A percentile compares a stretch with the other conserved stretches of the same genome.
Evolutionary conservation across 1,139 yeast species (phyloP).

Genomic region (Saccharomycopsis crataegensis): DNA sequence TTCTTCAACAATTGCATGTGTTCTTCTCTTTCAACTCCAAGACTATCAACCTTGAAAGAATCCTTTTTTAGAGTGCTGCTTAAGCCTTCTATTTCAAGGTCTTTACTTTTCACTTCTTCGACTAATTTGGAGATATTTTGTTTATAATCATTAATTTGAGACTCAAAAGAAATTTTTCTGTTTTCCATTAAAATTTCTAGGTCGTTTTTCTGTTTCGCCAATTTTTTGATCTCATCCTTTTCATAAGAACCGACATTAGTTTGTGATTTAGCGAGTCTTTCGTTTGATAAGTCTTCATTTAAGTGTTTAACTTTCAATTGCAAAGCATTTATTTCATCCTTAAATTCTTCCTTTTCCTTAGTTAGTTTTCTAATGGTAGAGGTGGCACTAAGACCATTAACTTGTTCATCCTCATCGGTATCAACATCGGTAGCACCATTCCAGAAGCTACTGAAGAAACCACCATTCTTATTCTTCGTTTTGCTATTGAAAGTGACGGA

Average conservation of each 20-base stretch:
- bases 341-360: constrained; percentile 11
- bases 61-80: constrained; percentile 10
- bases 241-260: constrained; percentile 16
- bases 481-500: constrained; percentile 17
- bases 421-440: constrained; percentile 9
- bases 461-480: background rate
- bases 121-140: constrained; percentile 1
- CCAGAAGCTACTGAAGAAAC: constrained; percentile 17
- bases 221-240: constrained; percentile 19
- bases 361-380: constrained; percentile 6
- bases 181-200: constrained; percentile 16
- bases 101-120: constrained; percentile 3
- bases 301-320: constrained; percentile 19
- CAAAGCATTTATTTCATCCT: constrained; percentile 17
- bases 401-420: constrained; percentile 1
- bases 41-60: background rate
- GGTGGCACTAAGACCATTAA: background rate
- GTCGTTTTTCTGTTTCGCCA: constrained; percentile 17
- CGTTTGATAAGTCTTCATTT: constrained; percentile 22
- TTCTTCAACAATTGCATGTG: constrained; percentile 9
- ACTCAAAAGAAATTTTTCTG: constrained; percentile 20
- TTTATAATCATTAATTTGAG: constrained; percentile 12
- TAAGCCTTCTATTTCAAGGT: constrained; percentile 19
- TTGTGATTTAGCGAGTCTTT: constrained; percentile 20
- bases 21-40: constrained; percentile 3